Base-by-base conservation (phyloP, 2,329 filamentous ascomycete genomes). In the Amauroascus niger region DNA sequence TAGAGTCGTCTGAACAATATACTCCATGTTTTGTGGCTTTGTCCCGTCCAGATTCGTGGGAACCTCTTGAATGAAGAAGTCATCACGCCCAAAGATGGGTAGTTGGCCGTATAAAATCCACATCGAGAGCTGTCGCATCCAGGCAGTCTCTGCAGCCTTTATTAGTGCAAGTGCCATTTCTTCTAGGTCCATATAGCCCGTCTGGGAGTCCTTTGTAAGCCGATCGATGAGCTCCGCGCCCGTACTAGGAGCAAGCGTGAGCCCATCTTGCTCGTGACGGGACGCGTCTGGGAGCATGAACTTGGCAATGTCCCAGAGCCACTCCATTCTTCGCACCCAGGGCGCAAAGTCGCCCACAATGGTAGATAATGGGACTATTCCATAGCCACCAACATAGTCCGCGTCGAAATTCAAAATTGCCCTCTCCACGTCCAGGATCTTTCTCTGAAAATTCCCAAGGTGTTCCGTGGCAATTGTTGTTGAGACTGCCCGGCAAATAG, bases 41-140 rank as follows among this genome's bases (percentile, higher is more conserved):
- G 40, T 48, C 45, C 72, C 73, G 61, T 74, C 71, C 22, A 72
- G 67, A 18, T 67, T 67, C 41, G 67, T 59, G 52, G 69, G 62
- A 24, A 67, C 66, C 47, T 76, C 64, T 33, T 79, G 78, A 30
- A 97, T 81, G 65, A 95, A 95, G 66, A 97, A 97, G 69, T 97
- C 91, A n/a, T 80, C 77, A 4, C 77, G 79, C 2, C 88, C 88
- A 65, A 87, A 83, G 13, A 78, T 79, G 0, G 91, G 90, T 54
- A 95, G 71, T 49, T 86, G 82, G 4, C 93, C 93, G 67, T 95
- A 94, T 13, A 97, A 71, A 7, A 97, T 78, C 91, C 91, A 98
- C 24, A 87, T 86, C 3, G 88, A 87, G 9, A 94, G 77, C 65
- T 95, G 89, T 67, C 88, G 87, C 64, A 97, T 74, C 93, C 93